Conservation (phyloP, 805 yeast genomes). For the Metschnikowia shivogae region DNA sequence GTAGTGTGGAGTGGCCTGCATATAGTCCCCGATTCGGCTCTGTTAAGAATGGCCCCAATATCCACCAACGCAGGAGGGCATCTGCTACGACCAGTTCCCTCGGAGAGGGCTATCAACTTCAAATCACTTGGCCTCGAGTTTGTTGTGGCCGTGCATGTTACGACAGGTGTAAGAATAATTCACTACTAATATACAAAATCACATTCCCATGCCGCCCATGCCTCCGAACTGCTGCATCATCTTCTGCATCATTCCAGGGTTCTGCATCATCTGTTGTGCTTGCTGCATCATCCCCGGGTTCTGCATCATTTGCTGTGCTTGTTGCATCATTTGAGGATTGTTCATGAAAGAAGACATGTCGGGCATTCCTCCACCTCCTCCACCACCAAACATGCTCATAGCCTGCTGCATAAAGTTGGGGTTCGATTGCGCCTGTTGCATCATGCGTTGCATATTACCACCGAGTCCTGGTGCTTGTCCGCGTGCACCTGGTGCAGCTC, state of each 20-base stretch:
- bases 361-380: slow-evolving; percentile 42
- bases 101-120: too few relatives aligned
- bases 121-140: too few relatives aligned
- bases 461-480: slow-evolving; percentile 27
- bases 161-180: too few relatives aligned
- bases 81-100: too few relatives aligned
- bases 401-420: slow-evolving; percentile 56
- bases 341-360: slow-evolving; percentile 41
- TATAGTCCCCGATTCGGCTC: too few relatives aligned
- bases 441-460: slow-evolving; percentile 43
- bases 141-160: too few relatives aligned
- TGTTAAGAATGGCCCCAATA: too few relatives aligned
- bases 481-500: slow-evolving; percentile 30
- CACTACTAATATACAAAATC: neutral
- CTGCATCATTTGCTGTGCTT: slow-evolving; percentile 44
- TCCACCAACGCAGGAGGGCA: too few relatives aligned
- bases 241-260: slow-evolving; percentile 67
- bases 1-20: neutral
- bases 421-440: slow-evolving; percentile 52
- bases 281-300: slow-evolving; percentile 45
- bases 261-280: slow-evolving; percentile 41
- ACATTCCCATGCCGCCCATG: slow-evolving; percentile 8
- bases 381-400: slow-evolving; percentile 59
- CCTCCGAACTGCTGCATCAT: slow-evolving; percentile 68
- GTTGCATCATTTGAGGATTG: slow-evolving; percentile 48